Base-by-base conservation (phyloP, 805 yeast genomes). In the Saturnispora galanensis region DNA sequence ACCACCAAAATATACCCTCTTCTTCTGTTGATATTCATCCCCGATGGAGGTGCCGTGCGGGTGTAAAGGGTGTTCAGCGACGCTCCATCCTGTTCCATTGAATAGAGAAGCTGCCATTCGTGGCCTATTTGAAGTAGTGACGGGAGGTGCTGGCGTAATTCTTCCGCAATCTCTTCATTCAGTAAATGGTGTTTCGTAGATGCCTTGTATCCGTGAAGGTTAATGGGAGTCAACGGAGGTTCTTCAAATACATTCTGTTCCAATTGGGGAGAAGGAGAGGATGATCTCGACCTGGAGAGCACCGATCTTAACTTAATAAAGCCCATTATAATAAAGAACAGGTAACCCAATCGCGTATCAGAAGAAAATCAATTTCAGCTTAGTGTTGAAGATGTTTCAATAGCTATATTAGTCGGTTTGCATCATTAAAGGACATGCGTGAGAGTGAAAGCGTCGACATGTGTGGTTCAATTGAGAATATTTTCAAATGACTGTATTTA, bases 81-180 rank as follows among this genome's bases (percentile, higher is more conserved):
- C 0, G 95, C 81, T 0, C 98, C 98, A 59, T 88, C 85, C 60
- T 87, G 96, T 53, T 89, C 97, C 48, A 86, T 63, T n/a, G 93
- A 81, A 58, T 89, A 90, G 2, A 79, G 61, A 41, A 93, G 62
- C 5, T 71, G 63, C 98, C 97, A 93, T 5, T 73, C 73, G 33
- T 82, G 80, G 49, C 76, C 76, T 18, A 90, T 68, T 59, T 87
- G 96, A 34, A 84, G 66, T 39, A 97, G 68, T 4, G 85, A 72
- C 0, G 97, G 96, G 48, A 93, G 59, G 43, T 86, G 70, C 26
- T 69, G 66, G 38, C 96, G 69, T 31, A 90, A 71, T 44, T 86
- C 87, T 47, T 74, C 83, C 1, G 93, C 93, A 55, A 90, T 64
- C 41, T 76, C 83, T 0, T 52, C 41, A 6, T 56, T 55, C 45